phyloP scores from a whole-genome alignment of 768 basidiomycete species.

The Termitomyces sp. region DNA sequence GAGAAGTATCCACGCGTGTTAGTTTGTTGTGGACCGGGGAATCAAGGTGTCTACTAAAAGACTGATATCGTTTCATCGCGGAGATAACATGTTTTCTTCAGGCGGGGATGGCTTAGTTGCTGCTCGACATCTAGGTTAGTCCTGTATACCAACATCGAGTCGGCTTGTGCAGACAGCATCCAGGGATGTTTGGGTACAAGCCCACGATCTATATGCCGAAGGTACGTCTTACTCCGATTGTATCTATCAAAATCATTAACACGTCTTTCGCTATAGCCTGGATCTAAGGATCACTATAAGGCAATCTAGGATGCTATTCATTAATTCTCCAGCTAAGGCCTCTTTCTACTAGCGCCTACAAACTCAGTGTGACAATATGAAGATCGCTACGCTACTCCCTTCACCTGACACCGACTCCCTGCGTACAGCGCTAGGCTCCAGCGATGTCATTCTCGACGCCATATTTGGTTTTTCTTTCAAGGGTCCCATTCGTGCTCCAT shows the following conservation, averaged over 20 bases:
- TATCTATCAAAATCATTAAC: not conserved
- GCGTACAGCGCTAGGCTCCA: conserved; percentile 42
- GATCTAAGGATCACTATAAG: conserved; percentile 90
- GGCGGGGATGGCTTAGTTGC: conserved; percentile 97
- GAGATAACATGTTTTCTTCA: not conserved
- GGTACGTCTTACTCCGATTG: conserved; percentile 31
- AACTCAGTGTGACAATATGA: conserved; percentile 85
- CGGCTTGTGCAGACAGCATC: not conserved
- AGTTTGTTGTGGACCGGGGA: conserved; percentile 97
- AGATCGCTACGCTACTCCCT: conserved; percentile 64
- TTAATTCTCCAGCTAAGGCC: not conserved
- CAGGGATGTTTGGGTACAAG: conserved; percentile 89
- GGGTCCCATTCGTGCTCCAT: conserved; percentile 85
- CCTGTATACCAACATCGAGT: not conserved
- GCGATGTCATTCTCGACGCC: conserved; percentile 88
- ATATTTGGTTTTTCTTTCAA: conserved; percentile 99
- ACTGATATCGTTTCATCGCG: not conserved
- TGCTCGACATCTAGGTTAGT: conserved; percentile 83
- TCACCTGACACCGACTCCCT: conserved; percentile 42
- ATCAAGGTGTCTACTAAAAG: conserved; percentile 53
- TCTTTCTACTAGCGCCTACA: conserved; percentile 61
- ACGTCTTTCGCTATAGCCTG: conserved; percentile 47
- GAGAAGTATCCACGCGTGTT: conserved; percentile 71
- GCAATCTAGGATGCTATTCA: conserved; percentile 27
- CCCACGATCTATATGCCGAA: conserved; percentile 94